phyloP scores from a whole-genome alignment of 257 asterid species.

The Solanum clarkiae region DNA sequence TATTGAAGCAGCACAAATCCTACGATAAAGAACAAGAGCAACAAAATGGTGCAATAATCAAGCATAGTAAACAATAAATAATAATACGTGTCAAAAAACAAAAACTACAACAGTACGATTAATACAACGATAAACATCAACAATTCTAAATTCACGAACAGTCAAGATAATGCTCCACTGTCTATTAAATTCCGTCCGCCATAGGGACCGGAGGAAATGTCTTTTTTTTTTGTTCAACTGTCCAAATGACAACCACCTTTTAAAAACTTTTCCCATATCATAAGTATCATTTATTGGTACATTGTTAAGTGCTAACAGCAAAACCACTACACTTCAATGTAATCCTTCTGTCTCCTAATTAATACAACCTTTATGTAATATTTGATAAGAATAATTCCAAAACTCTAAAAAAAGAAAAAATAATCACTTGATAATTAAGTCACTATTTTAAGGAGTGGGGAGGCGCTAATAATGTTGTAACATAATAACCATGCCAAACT shows the following conservation, averaged over 20 bases:
- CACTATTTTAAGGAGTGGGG: slow-evolving; percentile 27
- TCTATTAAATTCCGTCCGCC: neutral
- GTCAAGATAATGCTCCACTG: neutral
- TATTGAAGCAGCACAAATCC: too few relatives aligned
- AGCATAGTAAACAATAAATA: too few relatives aligned
- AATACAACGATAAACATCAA: too few relatives aligned
- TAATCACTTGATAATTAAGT: slow-evolving; percentile 7
- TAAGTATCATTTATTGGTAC: neutral
- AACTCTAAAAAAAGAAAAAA: neutral
- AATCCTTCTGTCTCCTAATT: neutral
- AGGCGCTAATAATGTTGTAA: slow-evolving; percentile 2
- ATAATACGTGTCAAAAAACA: too few relatives aligned
- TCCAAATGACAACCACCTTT: neutral
- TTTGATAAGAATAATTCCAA: neutral
- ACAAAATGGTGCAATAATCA: neutral
- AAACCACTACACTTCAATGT: neutral
- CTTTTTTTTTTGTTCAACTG: neutral
- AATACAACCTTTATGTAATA: neutral
- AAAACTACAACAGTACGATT: too few relatives aligned
- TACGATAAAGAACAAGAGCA: neutral
- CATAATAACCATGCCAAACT: slow-evolving; percentile 1
- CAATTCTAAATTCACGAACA: too few relatives aligned
- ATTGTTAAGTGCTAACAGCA: neutral
- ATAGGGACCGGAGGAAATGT: neutral
- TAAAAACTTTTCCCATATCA: neutral